Conservation (phyloP, 352 stramenopile species). For the Phytophthora sansomeana region DNA sequence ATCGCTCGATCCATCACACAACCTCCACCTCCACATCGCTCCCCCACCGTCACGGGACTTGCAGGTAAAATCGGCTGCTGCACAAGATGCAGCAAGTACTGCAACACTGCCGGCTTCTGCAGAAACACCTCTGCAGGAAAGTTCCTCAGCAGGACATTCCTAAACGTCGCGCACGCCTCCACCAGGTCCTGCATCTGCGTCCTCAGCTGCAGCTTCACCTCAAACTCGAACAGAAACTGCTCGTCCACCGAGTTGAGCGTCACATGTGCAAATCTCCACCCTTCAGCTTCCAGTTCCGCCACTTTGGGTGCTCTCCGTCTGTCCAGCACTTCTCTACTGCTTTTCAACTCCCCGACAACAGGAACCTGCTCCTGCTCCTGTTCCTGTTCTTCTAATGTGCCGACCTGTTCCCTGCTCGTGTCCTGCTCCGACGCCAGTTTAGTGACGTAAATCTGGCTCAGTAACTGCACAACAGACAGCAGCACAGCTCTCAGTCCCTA, state of each 20-base stretch:
- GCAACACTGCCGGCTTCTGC: conserved; percentile 59
- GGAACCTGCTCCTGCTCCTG: not conserved
- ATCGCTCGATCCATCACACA: conserved; percentile 32
- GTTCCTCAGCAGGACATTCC: conserved; percentile 63
- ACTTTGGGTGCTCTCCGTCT: conserved; percentile 20
- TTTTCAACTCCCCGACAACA: conserved; percentile 1
- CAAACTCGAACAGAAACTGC: conserved; percentile 81
- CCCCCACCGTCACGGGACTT: conserved; percentile 4
- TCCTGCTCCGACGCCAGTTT: conserved; percentile 4
- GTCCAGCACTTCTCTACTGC: conserved; percentile 2
- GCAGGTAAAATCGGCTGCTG: conserved; percentile 63
- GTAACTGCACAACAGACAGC: conserved; percentile 33
- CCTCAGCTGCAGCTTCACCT: conserved; percentile 71
- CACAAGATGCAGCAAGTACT: conserved; percentile 71
- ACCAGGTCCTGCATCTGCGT: conserved; percentile 61
- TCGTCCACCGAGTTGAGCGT: conserved; percentile 67
- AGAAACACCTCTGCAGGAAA: conserved; percentile 81
- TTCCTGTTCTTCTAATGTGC: conserved; percentile 1
- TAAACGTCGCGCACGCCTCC: conserved; percentile 53
- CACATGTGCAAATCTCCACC: conserved; percentile 70
- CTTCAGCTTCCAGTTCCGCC: conserved; percentile 37
- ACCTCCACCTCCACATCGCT: not conserved
- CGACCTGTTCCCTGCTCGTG: not conserved
- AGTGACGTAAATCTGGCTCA: conserved; percentile 53
- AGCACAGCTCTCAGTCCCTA: not conserved